phyloP scores from a whole-genome alignment of 495 filamentous ascomycete species.

The Aspergillus carlsbadensis region DNA sequence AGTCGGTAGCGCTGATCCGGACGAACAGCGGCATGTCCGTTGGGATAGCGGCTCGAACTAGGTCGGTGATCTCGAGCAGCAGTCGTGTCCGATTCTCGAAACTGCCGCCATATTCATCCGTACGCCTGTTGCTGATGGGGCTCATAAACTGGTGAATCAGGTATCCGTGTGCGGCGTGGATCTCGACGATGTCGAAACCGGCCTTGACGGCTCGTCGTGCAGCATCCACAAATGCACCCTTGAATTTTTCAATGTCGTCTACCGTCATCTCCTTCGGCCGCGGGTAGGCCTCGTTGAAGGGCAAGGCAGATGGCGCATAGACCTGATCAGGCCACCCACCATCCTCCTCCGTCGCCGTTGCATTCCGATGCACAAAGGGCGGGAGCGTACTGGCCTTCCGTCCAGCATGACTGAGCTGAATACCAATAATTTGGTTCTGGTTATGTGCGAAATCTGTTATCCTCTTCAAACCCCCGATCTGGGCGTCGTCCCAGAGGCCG shows the following conservation, averaged over 20 bases:
- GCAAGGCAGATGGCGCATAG: slow-evolving; percentile 50
- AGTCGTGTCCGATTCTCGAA: slow-evolving; percentile 55
- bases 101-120: slow-evolving; percentile 54
- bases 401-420: slow-evolving; percentile 68
- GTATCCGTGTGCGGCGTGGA: slow-evolving; percentile 58
- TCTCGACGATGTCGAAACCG: slow-evolving; percentile 50
- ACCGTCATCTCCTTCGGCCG: background rate
- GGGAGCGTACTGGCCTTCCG: slow-evolving; percentile 59
- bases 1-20: slow-evolving; percentile 53
- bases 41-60: slow-evolving; percentile 47
- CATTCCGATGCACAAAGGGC: slow-evolving; percentile 42
- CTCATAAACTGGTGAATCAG: slow-evolving; percentile 58
- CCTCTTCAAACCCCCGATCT: slow-evolving; percentile 53
- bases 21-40: slow-evolving; percentile 59
- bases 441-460: slow-evolving; percentile 54
- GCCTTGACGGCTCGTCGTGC: slow-evolving; percentile 47
- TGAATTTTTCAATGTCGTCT: background rate
- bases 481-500: slow-evolving; percentile 63
- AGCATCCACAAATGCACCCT: slow-evolving; percentile 35
- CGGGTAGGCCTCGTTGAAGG: slow-evolving; percentile 22
- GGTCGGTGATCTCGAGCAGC: slow-evolving; percentile 48
- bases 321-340: slow-evolving; percentile 66
- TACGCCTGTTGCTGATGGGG: slow-evolving; percentile 54
- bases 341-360: slow-evolving; percentile 39
- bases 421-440: slow-evolving; percentile 59